Evolutionary conservation across 1,284 basidiomycete species (phyloP).

Genomic region (Takashimella tepidaria): DNA sequence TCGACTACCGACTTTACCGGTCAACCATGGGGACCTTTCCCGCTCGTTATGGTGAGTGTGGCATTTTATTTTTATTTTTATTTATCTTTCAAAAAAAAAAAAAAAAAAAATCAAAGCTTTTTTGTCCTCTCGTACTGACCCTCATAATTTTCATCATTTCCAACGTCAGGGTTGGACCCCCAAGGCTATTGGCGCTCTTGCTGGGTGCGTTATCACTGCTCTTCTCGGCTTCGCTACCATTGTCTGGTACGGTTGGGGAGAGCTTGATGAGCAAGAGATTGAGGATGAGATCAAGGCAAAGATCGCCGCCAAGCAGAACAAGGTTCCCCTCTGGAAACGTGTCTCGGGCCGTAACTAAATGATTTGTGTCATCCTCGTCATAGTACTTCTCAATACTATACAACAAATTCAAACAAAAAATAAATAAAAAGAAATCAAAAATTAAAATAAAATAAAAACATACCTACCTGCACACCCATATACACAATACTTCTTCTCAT

Average conservation of each 20-base stretch:
- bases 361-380: no score
- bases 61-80: background rate
- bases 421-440: no score
- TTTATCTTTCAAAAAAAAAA: no score
- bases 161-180: slow-evolving; percentile 71
- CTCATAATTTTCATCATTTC: no score
- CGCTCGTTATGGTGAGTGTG: slow-evolving; percentile 46
- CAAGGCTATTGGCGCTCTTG: slow-evolving; percentile 75
- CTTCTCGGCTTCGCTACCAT: slow-evolving; percentile 74
- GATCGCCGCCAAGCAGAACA: slow-evolving; percentile 58
- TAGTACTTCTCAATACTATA: no score
- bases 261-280: slow-evolving; percentile 67
- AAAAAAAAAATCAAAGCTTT: no score
- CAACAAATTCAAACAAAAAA: no score
- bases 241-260: slow-evolving; percentile 72
- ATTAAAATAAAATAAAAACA: no score
- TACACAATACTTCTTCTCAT: no score
- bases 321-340: slow-evolving; percentile 16
- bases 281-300: slow-evolving; percentile 60
- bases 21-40: slow-evolving; percentile 66
- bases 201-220: slow-evolving; percentile 76
- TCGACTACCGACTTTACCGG: slow-evolving; percentile 44
- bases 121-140: background rate
- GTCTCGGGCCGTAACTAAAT: background rate
- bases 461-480: no score